Evolutionary conservation across 2,329 filamentous ascomycete genomes (phyloP), one percentile per base, ranked within the genome.

Genomic region (Talaromyces verruculosus): DNA sequence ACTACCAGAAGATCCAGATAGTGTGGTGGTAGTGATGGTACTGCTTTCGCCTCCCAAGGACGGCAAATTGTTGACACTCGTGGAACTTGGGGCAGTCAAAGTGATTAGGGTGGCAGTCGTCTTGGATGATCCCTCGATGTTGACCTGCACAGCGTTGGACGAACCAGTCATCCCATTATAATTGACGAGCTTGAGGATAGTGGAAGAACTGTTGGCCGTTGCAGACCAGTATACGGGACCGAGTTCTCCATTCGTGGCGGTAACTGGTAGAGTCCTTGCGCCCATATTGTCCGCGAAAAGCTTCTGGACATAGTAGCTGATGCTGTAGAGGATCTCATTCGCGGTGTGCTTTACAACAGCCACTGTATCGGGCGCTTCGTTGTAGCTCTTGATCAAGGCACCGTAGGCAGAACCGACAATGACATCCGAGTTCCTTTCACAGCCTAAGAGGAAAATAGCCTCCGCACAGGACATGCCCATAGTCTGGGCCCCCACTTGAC

Each of bases 281-380:
- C 77, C 77, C 13, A 72, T 73, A 61, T 75, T 74, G 1, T 69
- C 69, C 1, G 75, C 72, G 63, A 79, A 78, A 70, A 79, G 71
- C 66, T 75, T 69, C 55, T 78, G 75, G 2, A 77, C 72, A 55
- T 73, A 78, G 67, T 77, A 79, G 39, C 39, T 43, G 17, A 43
- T 43, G 39, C 17, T 43, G 39, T 43, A 43, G 22, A 53, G 49
- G 49, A 53, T 33, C 49, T 53, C 49, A 33, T 53, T 53, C 11
- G 49, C 49, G 19, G 49, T 53, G 49, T 53, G 62, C 37, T 64
- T 64, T n/a, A 64, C 45, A 4, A 65, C 28, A 28, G 63, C 55
- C 13, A 65, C 62, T 17, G 62, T 64, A 35, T 60, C 62, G n/a
- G 63, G 63, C 35, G 33, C 55, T 47, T 61, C 55, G 39, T 61